A percentile compares a stretch with the other conserved stretches of the same genome.
phyloP scores from a whole-genome alignment of 1,284 basidiomycete species.

The Pseudozyma thailandica region DNA sequence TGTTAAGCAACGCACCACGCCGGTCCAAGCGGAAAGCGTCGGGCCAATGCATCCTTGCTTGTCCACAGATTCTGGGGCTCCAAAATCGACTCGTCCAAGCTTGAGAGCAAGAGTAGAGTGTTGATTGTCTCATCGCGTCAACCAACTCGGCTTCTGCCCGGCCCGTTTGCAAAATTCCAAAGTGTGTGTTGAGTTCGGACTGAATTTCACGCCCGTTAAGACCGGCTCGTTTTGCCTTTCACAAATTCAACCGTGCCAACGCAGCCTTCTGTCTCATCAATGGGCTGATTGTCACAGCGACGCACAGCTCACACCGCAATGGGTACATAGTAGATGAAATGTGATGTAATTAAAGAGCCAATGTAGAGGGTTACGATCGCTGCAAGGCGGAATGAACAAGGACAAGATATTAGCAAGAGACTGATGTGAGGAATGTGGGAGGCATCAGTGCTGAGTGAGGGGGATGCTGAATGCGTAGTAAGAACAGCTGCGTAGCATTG shows the following conservation, averaged over 20 bases:
- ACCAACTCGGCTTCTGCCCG: conserved; percentile 14
- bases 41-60: not conserved
- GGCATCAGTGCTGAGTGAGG: not conserved
- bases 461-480: too few relatives aligned
- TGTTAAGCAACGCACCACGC: too few relatives aligned
- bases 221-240: conserved; percentile 8
- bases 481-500: not conserved
- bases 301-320: not conserved
- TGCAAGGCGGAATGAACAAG: conserved; percentile 6
- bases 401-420: conserved; percentile 41
- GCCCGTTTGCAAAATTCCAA: not conserved
- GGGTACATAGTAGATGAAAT: not conserved
- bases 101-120: not conserved
- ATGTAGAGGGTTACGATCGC: conserved; percentile 20
- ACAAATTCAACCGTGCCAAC: not conserved
- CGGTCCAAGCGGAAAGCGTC: not conserved
- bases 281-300: too few relatives aligned
- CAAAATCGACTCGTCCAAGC: conserved; percentile 1
- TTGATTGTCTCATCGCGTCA: not conserved
- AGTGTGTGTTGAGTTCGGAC: too few relatives aligned
- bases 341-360: conserved; percentile 38
- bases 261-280: not conserved
- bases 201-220: conserved; percentile 31
- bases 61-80: conserved; percentile 9
- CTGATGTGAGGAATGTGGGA: not conserved